Conservation (phyloP, 2,329 filamentous ascomycete species). For the Tympanopsis confertula region DNA sequence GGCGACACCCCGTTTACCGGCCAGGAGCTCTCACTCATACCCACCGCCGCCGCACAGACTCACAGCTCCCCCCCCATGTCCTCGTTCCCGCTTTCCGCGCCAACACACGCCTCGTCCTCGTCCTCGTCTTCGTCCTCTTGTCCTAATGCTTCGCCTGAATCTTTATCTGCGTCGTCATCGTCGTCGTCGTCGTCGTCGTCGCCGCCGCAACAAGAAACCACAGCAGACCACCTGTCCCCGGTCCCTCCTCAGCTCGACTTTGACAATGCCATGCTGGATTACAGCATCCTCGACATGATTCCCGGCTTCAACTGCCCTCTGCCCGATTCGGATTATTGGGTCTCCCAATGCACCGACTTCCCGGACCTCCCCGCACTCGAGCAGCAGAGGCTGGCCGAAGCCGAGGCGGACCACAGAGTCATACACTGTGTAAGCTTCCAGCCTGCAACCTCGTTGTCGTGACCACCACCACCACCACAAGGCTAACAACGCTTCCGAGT, state of each 20-base stretch:
- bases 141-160: too few relatives aligned
- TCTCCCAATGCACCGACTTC: not conserved
- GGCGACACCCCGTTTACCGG: conserved; percentile 2
- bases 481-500: too few relatives aligned
- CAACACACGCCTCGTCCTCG: conserved; percentile 2
- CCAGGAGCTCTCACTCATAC: conserved; percentile 18
- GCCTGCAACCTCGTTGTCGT: not conserved
- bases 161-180: too few relatives aligned
- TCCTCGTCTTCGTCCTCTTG: too few relatives aligned
- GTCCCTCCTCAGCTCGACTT: too few relatives aligned
- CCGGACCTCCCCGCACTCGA: not conserved
- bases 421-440: too few relatives aligned
- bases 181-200: too few relatives aligned
- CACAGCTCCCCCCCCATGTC: conserved; percentile 1
- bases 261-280: not conserved
- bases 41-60: too few relatives aligned
- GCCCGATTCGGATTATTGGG: not conserved
- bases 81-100: conserved; percentile 1
- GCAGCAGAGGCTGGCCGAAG: not conserved
- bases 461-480: not conserved
- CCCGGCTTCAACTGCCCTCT: not conserved
- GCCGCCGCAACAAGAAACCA: too few relatives aligned
- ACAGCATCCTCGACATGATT: not conserved
- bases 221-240: too few relatives aligned
- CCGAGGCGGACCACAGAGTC: not conserved